These are phyloP conservation scores for Vaccinium darrowii DNA, from an alignment of 148 eudicot species.

Conservation along the genomic window DNA sequence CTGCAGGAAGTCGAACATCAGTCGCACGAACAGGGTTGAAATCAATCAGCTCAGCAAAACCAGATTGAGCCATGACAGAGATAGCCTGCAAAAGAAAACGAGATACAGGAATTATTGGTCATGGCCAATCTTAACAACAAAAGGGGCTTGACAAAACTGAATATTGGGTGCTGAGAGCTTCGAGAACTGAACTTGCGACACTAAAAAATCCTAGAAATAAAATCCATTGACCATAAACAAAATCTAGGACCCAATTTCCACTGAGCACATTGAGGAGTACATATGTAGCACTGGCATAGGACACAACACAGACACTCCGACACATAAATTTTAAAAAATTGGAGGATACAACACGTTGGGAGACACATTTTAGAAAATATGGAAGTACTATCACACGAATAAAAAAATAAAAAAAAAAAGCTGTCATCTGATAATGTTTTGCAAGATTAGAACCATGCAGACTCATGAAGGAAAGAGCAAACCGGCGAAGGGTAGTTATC, in stretches of 20 bases:
- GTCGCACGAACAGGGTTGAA: constrained; percentile 97
- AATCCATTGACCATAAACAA: not conserved
- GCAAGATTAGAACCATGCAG: not conserved
- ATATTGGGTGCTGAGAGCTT: not conserved
- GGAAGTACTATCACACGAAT: no score
- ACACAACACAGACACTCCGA: no score
- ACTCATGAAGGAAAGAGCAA: not conserved
- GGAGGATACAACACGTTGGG: no score
- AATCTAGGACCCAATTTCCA: not conserved
- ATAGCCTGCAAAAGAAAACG: constrained; percentile 59
- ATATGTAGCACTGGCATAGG: no score
- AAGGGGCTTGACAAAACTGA: not conserved
- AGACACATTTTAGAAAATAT: no score
- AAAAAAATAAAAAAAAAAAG: not conserved
- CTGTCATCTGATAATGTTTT: not conserved
- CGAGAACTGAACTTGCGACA: not conserved
- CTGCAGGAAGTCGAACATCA: constrained; percentile 92
- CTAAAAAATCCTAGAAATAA: not conserved
- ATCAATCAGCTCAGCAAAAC: constrained; percentile 90
- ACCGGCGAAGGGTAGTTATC: not conserved
- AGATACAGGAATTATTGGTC: constrained; percentile 6
- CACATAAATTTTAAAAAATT: no score
- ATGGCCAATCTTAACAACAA: not conserved
- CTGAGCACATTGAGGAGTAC: not conserved
- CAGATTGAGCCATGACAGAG: constrained; percentile 86